These are phyloP conservation scores for Heritiera fomes DNA, from an alignment of 345 rosid genomes.

Conservation along the genomic window DNA sequence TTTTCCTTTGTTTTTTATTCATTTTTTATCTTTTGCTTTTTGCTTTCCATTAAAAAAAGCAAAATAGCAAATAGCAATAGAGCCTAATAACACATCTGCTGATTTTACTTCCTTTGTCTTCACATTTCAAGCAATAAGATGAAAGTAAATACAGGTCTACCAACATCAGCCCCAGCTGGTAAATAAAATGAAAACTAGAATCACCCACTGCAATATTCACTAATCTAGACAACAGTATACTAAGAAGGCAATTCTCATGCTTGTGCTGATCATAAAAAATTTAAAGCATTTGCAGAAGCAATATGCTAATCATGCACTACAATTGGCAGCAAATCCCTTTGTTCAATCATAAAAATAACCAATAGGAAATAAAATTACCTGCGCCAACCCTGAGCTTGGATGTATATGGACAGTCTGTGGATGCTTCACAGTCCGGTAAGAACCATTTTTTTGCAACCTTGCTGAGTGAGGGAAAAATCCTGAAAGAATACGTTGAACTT, in stretches of 20 bases:
- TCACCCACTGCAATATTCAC: background rate
- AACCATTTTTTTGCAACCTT: conserved; percentile 86
- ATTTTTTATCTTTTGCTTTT: background rate
- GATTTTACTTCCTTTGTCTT: background rate
- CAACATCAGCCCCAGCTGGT: background rate
- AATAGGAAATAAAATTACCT: conserved; percentile 41
- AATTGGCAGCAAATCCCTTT: background rate
- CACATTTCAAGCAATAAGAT: conserved; percentile 4
- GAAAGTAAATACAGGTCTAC: background rate
- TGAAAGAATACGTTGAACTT: conserved; percentile 32
- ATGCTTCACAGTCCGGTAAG: conserved; percentile 87
- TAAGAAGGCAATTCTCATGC: background rate
- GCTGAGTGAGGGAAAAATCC: conserved; percentile 93
- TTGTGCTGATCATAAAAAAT: background rate
- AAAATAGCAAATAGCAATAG: background rate
- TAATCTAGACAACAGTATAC: background rate
- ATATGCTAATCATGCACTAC: background rate
- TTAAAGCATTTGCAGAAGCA: background rate
- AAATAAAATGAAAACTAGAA: conserved; percentile 5
- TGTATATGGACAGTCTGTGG: conserved; percentile 91
- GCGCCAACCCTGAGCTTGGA: conserved; percentile 93
- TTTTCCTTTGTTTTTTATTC: background rate
- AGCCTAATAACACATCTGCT: background rate
- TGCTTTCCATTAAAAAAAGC: background rate
- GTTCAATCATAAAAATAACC: background rate